Evolutionary conservation across 305 asterid species (phyloP).

Genomic region (Fraxinus sp.): DNA sequence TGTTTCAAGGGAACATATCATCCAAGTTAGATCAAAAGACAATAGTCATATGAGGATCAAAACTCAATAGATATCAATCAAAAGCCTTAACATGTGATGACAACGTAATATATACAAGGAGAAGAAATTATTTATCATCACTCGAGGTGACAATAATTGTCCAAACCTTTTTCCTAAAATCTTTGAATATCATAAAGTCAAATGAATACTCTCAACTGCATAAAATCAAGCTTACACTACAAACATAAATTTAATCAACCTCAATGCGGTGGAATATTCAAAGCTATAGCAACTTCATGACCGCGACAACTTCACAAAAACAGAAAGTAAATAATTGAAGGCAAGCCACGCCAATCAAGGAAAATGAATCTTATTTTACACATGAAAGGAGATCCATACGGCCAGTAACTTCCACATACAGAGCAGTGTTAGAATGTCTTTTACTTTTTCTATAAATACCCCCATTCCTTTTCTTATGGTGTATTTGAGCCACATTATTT

Average conservation of each 20-base stretch:
- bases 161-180: not conserved
- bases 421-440: constrained; percentile 4
- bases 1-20: not conserved
- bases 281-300: not conserved
- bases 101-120: not conserved
- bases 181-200: not conserved
- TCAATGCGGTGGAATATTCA: not conserved
- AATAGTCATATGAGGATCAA: not conserved
- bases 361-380: constrained; percentile 1
- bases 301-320: constrained; percentile 13
- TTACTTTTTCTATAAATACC: constrained; percentile 3
- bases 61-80: constrained; percentile 1
- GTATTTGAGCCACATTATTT: too few species aligned
- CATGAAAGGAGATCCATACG: constrained; percentile 14
- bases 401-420: constrained; percentile 15
- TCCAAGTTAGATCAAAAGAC: not conserved
- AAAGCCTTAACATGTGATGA: not conserved
- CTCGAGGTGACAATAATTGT: not conserved
- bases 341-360: not conserved
- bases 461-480: not conserved
- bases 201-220: constrained; percentile 16
- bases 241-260: constrained; percentile 10
- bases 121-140: constrained; percentile 1
- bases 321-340: not conserved
- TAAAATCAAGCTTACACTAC: not conserved